These are phyloP conservation scores for Paradendryphiella salina DNA, from an alignment of 2,329 filamentous ascomycete species.

Conservation along the genomic window DNA sequence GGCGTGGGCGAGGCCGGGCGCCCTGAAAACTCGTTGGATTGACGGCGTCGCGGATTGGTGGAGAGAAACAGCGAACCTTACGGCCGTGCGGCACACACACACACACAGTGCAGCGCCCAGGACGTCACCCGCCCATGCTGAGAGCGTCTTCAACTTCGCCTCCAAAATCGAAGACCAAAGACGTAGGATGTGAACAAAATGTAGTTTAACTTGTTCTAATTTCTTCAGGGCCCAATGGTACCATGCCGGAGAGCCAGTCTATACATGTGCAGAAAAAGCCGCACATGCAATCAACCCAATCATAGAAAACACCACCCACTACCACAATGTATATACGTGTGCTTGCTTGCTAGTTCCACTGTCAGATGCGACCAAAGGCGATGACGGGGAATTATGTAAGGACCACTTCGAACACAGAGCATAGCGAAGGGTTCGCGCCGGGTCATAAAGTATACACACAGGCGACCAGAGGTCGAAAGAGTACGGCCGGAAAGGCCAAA, in stretches of 20 bases:
- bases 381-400: constrained; percentile 24
- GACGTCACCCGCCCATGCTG: constrained; percentile 19
- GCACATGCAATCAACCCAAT: constrained; percentile 21
- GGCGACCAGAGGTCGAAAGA: constrained; percentile 37
- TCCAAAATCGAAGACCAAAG: neutral
- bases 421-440: constrained; percentile 28
- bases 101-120: constrained; percentile 20
- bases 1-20: constrained; percentile 2
- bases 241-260: constrained; percentile 31
- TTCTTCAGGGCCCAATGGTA: constrained; percentile 18
- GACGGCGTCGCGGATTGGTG: constrained; percentile 15
- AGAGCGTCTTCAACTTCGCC: neutral
- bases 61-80: constrained; percentile 15
- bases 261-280: constrained; percentile 23
- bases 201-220: constrained; percentile 12
- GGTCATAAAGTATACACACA: constrained; percentile 44
- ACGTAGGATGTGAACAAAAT: neutral
- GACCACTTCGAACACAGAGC: constrained; percentile 25
- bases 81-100: constrained; percentile 21
- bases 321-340: constrained; percentile 26
- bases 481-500: constrained; percentile 20
- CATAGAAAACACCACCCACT: constrained; percentile 22
- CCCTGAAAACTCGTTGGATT: constrained; percentile 4
- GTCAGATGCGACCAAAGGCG: constrained; percentile 13
- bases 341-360: constrained; percentile 15